Evolutionary conservation across 495 filamentous ascomycete genomes (phyloP).

Genomic region (Hypoxylon perforatum): DNA sequence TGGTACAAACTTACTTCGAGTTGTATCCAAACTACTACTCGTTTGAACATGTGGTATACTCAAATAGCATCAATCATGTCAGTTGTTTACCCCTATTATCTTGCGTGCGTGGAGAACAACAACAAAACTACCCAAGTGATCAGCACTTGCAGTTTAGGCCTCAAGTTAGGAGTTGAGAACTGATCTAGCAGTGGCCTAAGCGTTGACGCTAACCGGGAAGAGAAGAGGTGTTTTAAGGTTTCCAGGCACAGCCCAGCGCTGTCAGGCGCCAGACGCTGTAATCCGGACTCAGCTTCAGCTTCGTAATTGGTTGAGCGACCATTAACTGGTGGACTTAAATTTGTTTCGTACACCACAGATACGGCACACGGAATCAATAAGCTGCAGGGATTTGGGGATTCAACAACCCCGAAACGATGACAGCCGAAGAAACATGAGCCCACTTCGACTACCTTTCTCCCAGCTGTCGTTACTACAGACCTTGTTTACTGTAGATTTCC

Average conservation of each 20-base stretch:
- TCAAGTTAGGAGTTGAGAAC: not conserved
- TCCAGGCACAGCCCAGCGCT: conserved; percentile 13
- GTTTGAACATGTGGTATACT: too few species aligned
- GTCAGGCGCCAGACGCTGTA: conserved; percentile 6
- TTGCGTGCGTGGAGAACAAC: too few species aligned
- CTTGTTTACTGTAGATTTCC: conserved; percentile 36
- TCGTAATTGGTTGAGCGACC: conserved; percentile 18
- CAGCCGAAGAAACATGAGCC: conserved; percentile 36
- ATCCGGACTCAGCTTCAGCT: not conserved
- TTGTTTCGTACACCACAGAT: conserved; percentile 29
- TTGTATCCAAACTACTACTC: too few species aligned
- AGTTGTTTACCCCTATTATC: too few species aligned
- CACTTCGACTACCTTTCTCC: conserved; percentile 23
- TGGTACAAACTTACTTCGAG: too few species aligned
- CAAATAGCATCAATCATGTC: too few species aligned
- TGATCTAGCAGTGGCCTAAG: conserved; percentile 6
- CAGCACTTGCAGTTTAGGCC: not conserved
- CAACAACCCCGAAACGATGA: conserved; percentile 6
- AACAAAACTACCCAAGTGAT: too few species aligned
- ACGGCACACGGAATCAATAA: conserved; percentile 18
- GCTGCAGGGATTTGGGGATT: conserved; percentile 28
- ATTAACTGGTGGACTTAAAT: not conserved
- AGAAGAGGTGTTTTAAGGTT: conserved; percentile 10
- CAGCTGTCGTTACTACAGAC: conserved; percentile 17
- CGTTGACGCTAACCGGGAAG: conserved; percentile 14